Evolutionary conservation across 2,329 filamentous ascomycete genomes (phyloP), one percentile per base, ranked within the genome.

Genomic region (Colletotrichum acutatum): DNA sequence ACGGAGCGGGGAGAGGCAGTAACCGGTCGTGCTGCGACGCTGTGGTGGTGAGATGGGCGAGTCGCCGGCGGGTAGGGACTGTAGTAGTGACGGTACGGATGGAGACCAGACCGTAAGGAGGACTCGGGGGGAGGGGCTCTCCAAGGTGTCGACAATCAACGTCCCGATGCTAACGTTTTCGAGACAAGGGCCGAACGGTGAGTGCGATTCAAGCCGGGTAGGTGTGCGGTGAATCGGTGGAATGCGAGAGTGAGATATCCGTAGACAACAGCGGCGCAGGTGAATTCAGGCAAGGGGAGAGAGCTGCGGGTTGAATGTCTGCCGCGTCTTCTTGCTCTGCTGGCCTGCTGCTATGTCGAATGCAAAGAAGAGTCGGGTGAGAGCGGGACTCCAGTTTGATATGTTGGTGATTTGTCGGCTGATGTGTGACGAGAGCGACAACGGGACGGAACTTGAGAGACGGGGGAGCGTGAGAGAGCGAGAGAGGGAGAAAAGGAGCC

Each of bases 311-410:
- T 32, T 26, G 59, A 49, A 19, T 26, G 46, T 19, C 14, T 32
- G 46, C 12, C n/a, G 8, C 37, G 16, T 8, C 9, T 16, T 56
- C n/a, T 28, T 37, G 54, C 24, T 8, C 53, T 42, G n/a, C n/a
- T 56, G 49, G 2, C 12, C 32, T 30, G 30, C 16, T n/a, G 14
- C 24, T 30, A 28, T 24, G 34, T 49, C 22, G 24, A 65, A 26
- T 42, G 26, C 59, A 60, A 65, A 60, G 42, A 72, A 57, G 66
- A 57, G 66, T 60, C 60, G 70, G 60, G 56, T 70, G 54, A 54
- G 60, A 52, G 70, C 56, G 70, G 60, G 56, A 70, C 66, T 34
- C 24, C 26, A 19, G 42, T 54, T 19, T 54, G 66, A 37, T 65
- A 42, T 54, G 60, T 56, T 22, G 30, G 30, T 59, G 58, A 30